Conservation (phyloP, 1,284 basidiomycete genomes). For the Schizophyllum commune region DNA sequence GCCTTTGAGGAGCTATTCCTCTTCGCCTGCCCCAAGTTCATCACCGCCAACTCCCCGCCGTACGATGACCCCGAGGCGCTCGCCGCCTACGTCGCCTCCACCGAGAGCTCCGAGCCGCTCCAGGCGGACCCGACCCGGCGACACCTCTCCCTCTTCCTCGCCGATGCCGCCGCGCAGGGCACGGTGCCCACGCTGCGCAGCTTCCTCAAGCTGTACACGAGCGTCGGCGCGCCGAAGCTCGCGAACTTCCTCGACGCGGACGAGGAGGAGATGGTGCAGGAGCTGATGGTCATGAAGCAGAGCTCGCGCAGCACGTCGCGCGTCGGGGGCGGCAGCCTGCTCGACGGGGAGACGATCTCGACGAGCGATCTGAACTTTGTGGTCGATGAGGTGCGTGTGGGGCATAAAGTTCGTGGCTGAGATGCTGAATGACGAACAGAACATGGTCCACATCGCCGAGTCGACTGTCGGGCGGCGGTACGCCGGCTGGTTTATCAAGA, state of each 20-base stretch:
- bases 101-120: conserved; percentile 17
- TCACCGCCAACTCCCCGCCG: conserved; percentile 87
- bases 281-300: conserved; percentile 96
- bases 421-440: conserved; percentile 34
- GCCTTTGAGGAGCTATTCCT: conserved; percentile 94
- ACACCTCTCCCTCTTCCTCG: conserved; percentile 78
- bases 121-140: conserved; percentile 71
- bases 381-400: conserved; percentile 73
- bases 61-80: conserved; percentile 80
- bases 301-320: conserved; percentile 70
- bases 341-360: conserved; percentile 83
- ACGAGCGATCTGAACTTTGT: conserved; percentile 95
- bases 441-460: conserved; percentile 95
- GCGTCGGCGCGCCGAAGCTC: conserved; percentile 86
- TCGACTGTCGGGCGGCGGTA: conserved; percentile 88
- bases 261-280: conserved; percentile 92
- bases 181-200: conserved; percentile 83
- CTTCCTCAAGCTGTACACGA: conserved; percentile 94
- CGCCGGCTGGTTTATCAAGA: conserved; percentile 96
- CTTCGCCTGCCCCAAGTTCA: conserved; percentile 95
- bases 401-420: not conserved
- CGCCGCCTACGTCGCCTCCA: conserved; percentile 28
- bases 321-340: conserved; percentile 45
- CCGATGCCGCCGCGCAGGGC: conserved; percentile 70
- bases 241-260: conserved; percentile 85